Evolutionary conservation across 305 asterid genomes (phyloP), one percentile per base, ranked within the genome.

Genomic region (Plantago lanceolata): DNA sequence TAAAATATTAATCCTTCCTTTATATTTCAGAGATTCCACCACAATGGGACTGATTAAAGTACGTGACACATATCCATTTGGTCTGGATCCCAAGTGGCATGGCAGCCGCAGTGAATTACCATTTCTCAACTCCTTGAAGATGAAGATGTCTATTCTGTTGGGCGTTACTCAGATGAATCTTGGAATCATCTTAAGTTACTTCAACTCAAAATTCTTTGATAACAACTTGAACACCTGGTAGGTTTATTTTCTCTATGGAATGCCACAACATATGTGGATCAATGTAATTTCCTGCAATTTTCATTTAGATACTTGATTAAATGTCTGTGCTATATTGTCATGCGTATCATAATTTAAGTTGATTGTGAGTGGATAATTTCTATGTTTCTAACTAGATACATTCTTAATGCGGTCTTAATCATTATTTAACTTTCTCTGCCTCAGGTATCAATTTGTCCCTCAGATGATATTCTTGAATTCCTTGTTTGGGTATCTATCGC

Each of bases 161-260:
- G 84, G 84, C n/a, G 75, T 79, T 20, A 76, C 78, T 57, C 86
- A 83, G 67, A 83, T 83, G 89, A 83, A 83, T 71, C 84, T 83
- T 19, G 89, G 89, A 71, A 79, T 83, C 73, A 61, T 76, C 66
- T 68, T 79, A 55, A 71, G 84, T 68, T 74, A 79, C 57, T 79
- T 60, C 63, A 79, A 79, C 58, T 75, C 76, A 21, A 82, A 68
- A 59, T 83, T 80, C 67, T 83, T 83, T 19, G 47, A 57, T 50
- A 83, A 76, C 64, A 73, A 74, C 3, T 45, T 83, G 73, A 76
- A 83, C 65, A 45, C 75, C 67, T 57, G 89, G 89, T 83, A 62
- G 54, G 82, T 66, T 65, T 44, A 40, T 35, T 59, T 64, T 61
- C 15, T 26, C 21, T 64, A 19, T 31, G 33, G 15, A 16, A 59